phyloP scores from a whole-genome alignment of 495 filamentous ascomycete genomes.

The Hypoxylon lenormandii region DNA sequence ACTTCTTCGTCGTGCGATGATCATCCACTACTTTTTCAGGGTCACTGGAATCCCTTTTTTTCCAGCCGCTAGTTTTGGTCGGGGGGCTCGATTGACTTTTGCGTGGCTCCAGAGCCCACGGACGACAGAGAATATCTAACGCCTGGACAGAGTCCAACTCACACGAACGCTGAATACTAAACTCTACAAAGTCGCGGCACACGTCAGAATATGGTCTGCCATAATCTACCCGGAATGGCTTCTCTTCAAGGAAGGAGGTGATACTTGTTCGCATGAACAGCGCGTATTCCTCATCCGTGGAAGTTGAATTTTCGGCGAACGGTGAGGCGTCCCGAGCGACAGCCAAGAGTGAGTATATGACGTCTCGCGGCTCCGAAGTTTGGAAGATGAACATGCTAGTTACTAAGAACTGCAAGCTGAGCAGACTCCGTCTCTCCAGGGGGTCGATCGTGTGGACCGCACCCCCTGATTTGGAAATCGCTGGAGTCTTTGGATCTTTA shows the following conservation, averaged over 20 bases:
- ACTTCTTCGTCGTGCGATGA: no score
- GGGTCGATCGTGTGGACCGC: constrained; percentile 9
- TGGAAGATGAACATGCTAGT: constrained; percentile 48
- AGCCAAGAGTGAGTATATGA: constrained; percentile 47
- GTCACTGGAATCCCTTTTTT: no score
- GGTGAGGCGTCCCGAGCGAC: constrained; percentile 45
- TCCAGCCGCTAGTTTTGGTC: no score
- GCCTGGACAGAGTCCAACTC: constrained; percentile 25
- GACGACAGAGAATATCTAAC: constrained; percentile 49
- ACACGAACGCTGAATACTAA: constrained; percentile 36
- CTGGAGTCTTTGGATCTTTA: no score
- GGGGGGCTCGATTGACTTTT: background rate
- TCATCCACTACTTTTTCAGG: no score
- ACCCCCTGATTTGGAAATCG: no score
- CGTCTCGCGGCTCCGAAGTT: constrained; percentile 45
- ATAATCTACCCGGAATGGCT: constrained; percentile 51
- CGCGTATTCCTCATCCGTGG: background rate
- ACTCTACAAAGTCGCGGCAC: constrained; percentile 49
- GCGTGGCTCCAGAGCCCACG: constrained; percentile 41
- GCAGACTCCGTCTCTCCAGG: constrained; percentile 15
- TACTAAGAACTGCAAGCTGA: constrained; percentile 49
- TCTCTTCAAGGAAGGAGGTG: constrained; percentile 17
- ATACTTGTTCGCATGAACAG: constrained; percentile 8
- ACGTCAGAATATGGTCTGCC: constrained; percentile 48
- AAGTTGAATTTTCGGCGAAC: constrained; percentile 9